A percentile compares a stretch with the other conserved stretches of the same genome.
phyloP scores from a whole-genome alignment of 805 yeast species.

The Peterozyma toletana region DNA sequence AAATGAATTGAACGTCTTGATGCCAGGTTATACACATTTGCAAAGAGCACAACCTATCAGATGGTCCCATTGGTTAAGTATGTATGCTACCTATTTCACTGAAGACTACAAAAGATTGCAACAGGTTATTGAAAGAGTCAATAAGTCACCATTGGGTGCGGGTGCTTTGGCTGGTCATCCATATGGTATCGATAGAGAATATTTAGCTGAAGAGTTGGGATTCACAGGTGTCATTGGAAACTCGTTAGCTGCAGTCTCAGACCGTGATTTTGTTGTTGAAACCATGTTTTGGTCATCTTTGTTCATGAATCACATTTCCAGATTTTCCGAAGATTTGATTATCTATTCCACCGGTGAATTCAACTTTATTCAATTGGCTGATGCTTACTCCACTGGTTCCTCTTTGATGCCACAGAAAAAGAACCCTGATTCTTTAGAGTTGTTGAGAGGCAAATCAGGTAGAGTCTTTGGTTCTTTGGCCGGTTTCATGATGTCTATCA shows the following conservation, averaged over 20 bases:
- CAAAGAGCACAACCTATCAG: constrained; percentile 99
- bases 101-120: constrained; percentile 82
- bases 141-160: constrained; percentile 87
- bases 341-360: constrained; percentile 97
- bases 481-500: constrained; percentile 93
- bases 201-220: constrained; percentile 70
- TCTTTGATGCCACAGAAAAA: constrained; percentile 99
- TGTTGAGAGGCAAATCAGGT: constrained; percentile 94
- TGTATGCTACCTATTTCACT: constrained; percentile 90
- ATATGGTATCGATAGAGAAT: constrained; percentile 96
- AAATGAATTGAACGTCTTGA: constrained; percentile 79
- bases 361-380: constrained; percentile 88
- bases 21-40: constrained; percentile 99
- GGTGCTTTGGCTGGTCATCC: constrained; percentile 99
- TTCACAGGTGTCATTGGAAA: constrained; percentile 88
- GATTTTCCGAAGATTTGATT: constrained; percentile 91
- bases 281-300: constrained; percentile 91
- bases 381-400: constrained; percentile 97
- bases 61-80: constrained; percentile 96
- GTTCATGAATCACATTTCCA: constrained; percentile 91
- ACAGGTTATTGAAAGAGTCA: constrained; percentile 76
- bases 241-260: constrained; percentile 94
- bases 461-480: constrained; percentile 92
- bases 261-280: constrained; percentile 96
- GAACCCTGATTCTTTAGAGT: constrained; percentile 93